These are phyloP conservation scores for Gossypium sturtianum DNA, from an alignment of 345 rosid species.

Conservation along the genomic window DNA sequence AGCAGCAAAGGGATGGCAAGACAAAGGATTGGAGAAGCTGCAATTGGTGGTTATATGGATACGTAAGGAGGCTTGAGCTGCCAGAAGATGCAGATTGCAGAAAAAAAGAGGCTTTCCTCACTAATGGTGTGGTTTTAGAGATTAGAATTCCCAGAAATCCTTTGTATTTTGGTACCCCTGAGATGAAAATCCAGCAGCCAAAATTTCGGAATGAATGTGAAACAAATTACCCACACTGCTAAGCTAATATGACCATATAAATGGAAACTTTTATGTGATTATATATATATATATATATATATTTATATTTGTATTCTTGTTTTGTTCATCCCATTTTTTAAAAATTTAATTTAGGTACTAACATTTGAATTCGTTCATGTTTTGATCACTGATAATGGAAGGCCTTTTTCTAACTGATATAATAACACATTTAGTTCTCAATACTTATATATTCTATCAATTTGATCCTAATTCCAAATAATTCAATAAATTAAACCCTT, in stretches of 20 bases:
- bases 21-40: slow-evolving; percentile 70
- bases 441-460: no score
- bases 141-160: slow-evolving; percentile 49
- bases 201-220: neutral
- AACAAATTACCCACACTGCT: neutral
- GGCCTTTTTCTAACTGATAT: no score
- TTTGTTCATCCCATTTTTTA: no score
- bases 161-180: neutral
- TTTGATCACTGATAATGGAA: no score
- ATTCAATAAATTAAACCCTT: no score
- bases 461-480: no score
- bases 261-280: neutral
- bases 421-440: no score
- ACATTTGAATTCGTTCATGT: no score
- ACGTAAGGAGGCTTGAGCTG: slow-evolving; percentile 76
- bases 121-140: slow-evolving; percentile 42
- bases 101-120: slow-evolving; percentile 41
- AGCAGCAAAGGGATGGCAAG: slow-evolving; percentile 35
- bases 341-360: no score
- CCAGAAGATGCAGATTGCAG: slow-evolving; percentile 70
- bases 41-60: slow-evolving; percentile 83
- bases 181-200: no score
- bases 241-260: neutral
- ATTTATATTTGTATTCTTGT: neutral
- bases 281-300: neutral